Evolutionary conservation across 192 early-diverging fungal species (phyloP).

Genomic region (Entophlyctis luteolus): DNA sequence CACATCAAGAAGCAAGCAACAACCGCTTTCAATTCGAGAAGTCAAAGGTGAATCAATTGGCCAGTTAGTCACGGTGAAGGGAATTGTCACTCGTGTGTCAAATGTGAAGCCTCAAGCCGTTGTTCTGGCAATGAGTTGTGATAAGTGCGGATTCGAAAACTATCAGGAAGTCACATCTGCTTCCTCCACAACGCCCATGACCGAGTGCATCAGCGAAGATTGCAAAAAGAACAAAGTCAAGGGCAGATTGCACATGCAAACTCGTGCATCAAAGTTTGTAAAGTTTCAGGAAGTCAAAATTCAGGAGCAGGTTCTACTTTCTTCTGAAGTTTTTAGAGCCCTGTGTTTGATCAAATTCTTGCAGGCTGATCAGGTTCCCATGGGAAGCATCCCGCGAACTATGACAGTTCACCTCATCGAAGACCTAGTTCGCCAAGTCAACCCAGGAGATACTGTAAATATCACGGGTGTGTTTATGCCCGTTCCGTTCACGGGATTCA

Average conservation of each 20-base stretch:
- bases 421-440: conserved; percentile 69
- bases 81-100: conserved; percentile 88
- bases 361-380: conserved; percentile 94
- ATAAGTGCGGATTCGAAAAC: conserved; percentile 89
- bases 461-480: conserved; percentile 88
- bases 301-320: conserved; percentile 76
- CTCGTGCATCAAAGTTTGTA: conserved; percentile 84
- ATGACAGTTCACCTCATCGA: conserved; percentile 91
- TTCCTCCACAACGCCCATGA: conserved; percentile 64
- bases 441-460: conserved; percentile 82
- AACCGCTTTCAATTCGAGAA: conserved; percentile 78
- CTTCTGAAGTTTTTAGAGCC: background rate
- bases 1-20: conserved; percentile 60
- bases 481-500: conserved; percentile 88
- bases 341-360: background rate
- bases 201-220: conserved; percentile 72
- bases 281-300: conserved; percentile 95
- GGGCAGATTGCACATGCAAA: conserved; percentile 85
- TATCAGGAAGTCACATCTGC: conserved; percentile 79
- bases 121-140: conserved; percentile 88
- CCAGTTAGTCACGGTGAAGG: conserved; percentile 79
- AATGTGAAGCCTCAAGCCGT: conserved; percentile 89
- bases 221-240: conserved; percentile 77
- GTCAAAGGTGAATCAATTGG: conserved; percentile 78
- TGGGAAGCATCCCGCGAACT: conserved; percentile 94